Conservation (phyloP, 2,329 filamentous ascomycete species). For the Phyllosticta citribraziliensis region DNA sequence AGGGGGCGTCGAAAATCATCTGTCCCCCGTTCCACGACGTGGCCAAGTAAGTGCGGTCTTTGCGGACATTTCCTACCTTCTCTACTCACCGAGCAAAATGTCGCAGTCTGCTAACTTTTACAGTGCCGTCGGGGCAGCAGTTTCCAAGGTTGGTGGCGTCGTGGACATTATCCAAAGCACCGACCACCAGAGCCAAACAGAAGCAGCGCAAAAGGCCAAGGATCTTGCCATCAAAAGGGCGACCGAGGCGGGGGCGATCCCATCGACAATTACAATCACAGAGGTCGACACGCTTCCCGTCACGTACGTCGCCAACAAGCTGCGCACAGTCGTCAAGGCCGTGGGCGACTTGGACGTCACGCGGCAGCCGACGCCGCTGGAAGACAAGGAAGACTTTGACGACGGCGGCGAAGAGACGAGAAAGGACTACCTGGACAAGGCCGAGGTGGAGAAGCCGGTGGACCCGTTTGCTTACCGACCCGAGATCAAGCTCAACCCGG, state of each 20-base stretch:
- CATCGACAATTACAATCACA: constrained; percentile 37
- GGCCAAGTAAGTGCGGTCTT: constrained; percentile 1
- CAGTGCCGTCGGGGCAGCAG: constrained; percentile 10
- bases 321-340: constrained; percentile 44
- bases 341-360: constrained; percentile 41
- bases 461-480: constrained; percentile 31
- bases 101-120: constrained; percentile 5
- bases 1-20: constrained; percentile 48
- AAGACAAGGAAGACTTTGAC: constrained; percentile 4
- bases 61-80: constrained; percentile 15
- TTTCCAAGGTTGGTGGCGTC: constrained; percentile 10
- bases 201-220: constrained; percentile 12
- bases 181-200: constrained; percentile 19
- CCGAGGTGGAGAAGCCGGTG: constrained; percentile 11
- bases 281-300: constrained; percentile 48
- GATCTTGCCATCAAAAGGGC: constrained; percentile 36
- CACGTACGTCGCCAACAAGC: constrained; percentile 44
- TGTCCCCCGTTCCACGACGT: constrained; percentile 8
- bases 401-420: constrained; percentile 8
- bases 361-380: constrained; percentile 14
- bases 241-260: constrained; percentile 37
- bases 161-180: constrained; percentile 6
- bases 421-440: constrained; percentile 1
- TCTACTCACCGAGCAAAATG: constrained; percentile 22
- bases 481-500: constrained; percentile 24